These are phyloP conservation scores for Gillenia trifoliata DNA, from an alignment of 306 rosid species.

Conservation along the genomic window DNA sequence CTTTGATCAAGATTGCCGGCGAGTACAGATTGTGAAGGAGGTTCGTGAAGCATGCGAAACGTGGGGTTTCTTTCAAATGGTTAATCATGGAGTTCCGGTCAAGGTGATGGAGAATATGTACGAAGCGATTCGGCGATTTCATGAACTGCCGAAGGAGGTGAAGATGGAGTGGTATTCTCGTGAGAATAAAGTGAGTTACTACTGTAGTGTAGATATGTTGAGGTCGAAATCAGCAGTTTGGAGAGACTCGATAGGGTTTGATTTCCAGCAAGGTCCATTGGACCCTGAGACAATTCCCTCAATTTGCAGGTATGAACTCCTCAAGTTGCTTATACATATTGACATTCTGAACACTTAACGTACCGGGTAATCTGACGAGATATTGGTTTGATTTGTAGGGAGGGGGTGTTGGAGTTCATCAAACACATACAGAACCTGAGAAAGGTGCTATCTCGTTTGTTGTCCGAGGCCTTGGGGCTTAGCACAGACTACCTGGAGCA, in stretches of 20 bases:
- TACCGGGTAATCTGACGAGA: not conserved
- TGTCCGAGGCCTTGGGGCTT: slow-evolving; percentile 67
- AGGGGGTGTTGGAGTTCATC: slow-evolving; percentile 49
- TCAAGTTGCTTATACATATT: too few species aligned
- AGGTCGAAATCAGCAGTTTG: slow-evolving; percentile 65
- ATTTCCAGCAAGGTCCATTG: slow-evolving; percentile 58
- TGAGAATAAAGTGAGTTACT: slow-evolving; percentile 42
- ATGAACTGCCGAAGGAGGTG: slow-evolving; percentile 55
- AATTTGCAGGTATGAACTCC: slow-evolving; percentile 47
- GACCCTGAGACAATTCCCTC: slow-evolving; percentile 43
- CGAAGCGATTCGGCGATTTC: slow-evolving; percentile 41
- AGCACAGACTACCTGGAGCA: slow-evolving; percentile 37
- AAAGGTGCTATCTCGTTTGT: slow-evolving; percentile 38
- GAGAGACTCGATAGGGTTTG: slow-evolving; percentile 68
- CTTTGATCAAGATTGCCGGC: slow-evolving; percentile 7
- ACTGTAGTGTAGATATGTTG: slow-evolving; percentile 60
- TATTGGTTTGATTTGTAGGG: slow-evolving; percentile 23
- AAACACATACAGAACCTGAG: slow-evolving; percentile 37
- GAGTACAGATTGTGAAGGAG: slow-evolving; percentile 31
- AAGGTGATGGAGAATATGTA: slow-evolving; percentile 43
- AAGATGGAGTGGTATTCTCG: slow-evolving; percentile 75
- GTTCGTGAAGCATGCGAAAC: slow-evolving; percentile 51
- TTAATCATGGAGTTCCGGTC: slow-evolving; percentile 61
- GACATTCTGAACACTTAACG: not conserved
- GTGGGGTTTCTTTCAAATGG: slow-evolving; percentile 79